Conservation (phyloP, 345 rosid species). For the Raphanus sativus region DNA sequence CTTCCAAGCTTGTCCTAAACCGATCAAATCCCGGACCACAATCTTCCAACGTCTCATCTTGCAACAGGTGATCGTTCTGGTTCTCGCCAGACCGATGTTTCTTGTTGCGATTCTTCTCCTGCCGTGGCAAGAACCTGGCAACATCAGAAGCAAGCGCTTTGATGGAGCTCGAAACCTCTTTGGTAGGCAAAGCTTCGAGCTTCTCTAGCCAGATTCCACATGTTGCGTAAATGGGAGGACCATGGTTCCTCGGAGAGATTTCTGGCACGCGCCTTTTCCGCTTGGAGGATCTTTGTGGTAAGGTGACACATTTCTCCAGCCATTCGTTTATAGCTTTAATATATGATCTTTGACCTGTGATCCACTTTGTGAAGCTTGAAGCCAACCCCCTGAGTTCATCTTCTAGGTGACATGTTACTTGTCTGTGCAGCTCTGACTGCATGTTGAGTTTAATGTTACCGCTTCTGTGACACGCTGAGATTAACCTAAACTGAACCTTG, state of each 20-base stretch:
- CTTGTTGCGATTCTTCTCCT: slow-evolving; percentile 72
- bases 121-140: slow-evolving; percentile 61
- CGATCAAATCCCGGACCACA: slow-evolving; percentile 52
- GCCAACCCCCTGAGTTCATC: slow-evolving; percentile 56
- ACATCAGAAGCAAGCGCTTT: slow-evolving; percentile 65
- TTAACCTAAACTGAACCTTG: slow-evolving; percentile 62
- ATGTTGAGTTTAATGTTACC: slow-evolving; percentile 48
- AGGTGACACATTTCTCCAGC: slow-evolving; percentile 64
- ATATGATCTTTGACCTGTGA: slow-evolving; percentile 67
- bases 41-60: slow-evolving; percentile 59
- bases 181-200: slow-evolving; percentile 49
- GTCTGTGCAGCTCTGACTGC: slow-evolving; percentile 65
- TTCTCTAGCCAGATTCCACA: slow-evolving; percentile 71
- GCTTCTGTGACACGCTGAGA: slow-evolving; percentile 50
- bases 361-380: slow-evolving; percentile 77
- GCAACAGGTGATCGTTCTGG: slow-evolving; percentile 43
- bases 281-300: slow-evolving; percentile 39
- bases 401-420: slow-evolving; percentile 65
- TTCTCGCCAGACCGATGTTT: slow-evolving; percentile 40
- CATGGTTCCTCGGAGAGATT: slow-evolving; percentile 7
- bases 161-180: slow-evolving; percentile 62
- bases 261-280: slow-evolving; percentile 37
- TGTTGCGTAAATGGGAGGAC: slow-evolving; percentile 80
- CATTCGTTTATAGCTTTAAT: slow-evolving; percentile 64
- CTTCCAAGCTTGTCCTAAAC: slow-evolving; percentile 57